Conservation (phyloP, 768 basidiomycete genomes). For the Podaxis rugospora region DNA sequence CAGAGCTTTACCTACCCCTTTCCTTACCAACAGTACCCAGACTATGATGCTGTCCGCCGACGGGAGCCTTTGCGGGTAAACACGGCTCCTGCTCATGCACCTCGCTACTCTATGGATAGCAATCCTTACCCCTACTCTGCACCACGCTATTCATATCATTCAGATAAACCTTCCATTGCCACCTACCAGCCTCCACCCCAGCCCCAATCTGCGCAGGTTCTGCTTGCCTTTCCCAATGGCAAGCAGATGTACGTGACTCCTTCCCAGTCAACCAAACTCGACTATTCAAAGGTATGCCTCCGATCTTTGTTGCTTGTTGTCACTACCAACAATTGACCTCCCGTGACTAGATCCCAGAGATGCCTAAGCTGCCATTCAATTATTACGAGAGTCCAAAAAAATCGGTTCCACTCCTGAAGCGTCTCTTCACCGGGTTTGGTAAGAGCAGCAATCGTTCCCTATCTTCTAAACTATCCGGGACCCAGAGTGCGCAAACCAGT, state of each 20-base stretch:
- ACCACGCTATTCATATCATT: not conserved
- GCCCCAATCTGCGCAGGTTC: not conserved
- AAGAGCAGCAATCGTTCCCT: conserved; percentile 6
- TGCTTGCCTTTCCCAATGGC: conserved; percentile 1
- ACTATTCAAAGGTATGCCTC: not conserved
- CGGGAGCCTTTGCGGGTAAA: conserved; percentile 12
- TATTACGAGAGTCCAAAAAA: conserved; percentile 15
- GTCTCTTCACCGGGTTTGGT: conserved; percentile 16
- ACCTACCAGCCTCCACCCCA: not conserved
- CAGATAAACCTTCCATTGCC: not conserved
- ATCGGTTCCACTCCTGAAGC: conserved; percentile 13
- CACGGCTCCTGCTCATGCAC: conserved; percentile 10
- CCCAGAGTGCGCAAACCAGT: not conserved
- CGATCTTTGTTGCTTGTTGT: not conserved
- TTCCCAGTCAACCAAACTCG: conserved; percentile 5
- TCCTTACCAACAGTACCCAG: conserved; percentile 4
- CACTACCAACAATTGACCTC: not conserved
- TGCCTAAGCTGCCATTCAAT: conserved; percentile 13
- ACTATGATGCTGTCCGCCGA: conserved; percentile 5
- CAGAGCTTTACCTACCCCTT: conserved; percentile 7
- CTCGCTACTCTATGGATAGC: conserved; percentile 1
- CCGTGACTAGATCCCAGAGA: conserved; percentile 8
- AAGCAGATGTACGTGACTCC: not conserved
- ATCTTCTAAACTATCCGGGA: conserved; percentile 1
- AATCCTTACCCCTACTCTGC: not conserved